Evolutionary conservation across 371 early-diverging fungal species (phyloP).

Genomic region (Thermomucor indicae-seudaticae): DNA sequence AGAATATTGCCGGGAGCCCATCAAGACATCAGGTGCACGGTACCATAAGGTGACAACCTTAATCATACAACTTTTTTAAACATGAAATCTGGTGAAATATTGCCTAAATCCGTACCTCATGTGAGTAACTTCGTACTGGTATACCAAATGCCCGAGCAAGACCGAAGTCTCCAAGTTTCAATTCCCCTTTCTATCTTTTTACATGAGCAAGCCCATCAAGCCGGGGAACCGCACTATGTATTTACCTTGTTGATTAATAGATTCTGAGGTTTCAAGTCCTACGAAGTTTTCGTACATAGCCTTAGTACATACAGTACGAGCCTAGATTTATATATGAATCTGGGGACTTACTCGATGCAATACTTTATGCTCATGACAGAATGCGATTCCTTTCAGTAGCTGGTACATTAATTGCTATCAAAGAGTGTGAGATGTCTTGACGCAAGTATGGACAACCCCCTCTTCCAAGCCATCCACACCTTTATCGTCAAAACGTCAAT

Average conservation of each 20-base stretch:
- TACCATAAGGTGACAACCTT: slow-evolving; percentile 92
- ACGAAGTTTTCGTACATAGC: slow-evolving; percentile 1
- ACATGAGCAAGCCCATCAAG: neutral
- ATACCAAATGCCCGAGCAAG: slow-evolving; percentile 97
- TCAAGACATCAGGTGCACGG: slow-evolving; percentile 98
- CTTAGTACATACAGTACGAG: no score
- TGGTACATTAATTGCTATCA: slow-evolving; percentile 77
- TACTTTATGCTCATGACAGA: slow-evolving; percentile 77
- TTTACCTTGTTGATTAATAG: slow-evolving; percentile 69
- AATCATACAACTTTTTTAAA: slow-evolving; percentile 12
- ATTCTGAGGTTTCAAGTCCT: slow-evolving; percentile 89
- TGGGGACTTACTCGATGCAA: slow-evolving; percentile 63
- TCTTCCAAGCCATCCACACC: slow-evolving; percentile 46
- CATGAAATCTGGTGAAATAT: neutral
- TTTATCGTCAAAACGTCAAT: slow-evolving; percentile 76
- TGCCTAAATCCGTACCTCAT: slow-evolving; percentile 74
- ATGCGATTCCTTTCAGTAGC: slow-evolving; percentile 76
- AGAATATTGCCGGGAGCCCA: slow-evolving; percentile 96
- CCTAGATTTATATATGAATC: no score
- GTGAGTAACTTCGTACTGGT: slow-evolving; percentile 95
- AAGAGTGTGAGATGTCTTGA: no score
- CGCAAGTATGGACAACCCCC: no score
- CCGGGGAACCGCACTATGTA: no score
- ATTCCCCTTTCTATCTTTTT: slow-evolving; percentile 83
- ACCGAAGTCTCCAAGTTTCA: slow-evolving; percentile 98